Percentiles rank a stretch among this genome's conserved stretches.
Evolutionary conservation across 1,284 basidiomycete species (phyloP).

Genomic region (Athelia sp.): DNA sequence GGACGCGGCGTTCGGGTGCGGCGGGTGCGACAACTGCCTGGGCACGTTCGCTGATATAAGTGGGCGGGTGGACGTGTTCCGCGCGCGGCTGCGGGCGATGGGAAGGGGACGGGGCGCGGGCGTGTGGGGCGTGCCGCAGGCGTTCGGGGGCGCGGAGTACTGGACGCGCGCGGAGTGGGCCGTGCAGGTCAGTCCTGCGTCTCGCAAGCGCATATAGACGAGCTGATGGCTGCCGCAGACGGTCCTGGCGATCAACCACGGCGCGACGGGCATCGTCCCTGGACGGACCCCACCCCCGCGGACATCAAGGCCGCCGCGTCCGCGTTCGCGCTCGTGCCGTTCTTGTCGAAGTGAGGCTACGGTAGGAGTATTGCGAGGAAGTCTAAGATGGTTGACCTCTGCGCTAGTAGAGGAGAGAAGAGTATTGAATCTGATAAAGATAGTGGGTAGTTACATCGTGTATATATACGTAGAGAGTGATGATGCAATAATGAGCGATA

Average conservation of each 20-base stretch:
- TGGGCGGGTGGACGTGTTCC: slow-evolving; percentile 58
- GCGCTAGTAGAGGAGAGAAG: too few relatives aligned
- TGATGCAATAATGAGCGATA: too few relatives aligned
- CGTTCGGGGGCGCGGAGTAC: slow-evolving; percentile 59
- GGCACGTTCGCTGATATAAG: slow-evolving; percentile 58
- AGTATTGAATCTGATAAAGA: too few relatives aligned
- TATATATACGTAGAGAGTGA: too few relatives aligned
- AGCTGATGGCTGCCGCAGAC: too few relatives aligned
- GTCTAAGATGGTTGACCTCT: too few relatives aligned
- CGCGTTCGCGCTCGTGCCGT: slow-evolving; percentile 44
- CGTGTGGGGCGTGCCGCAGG: slow-evolving; percentile 76
- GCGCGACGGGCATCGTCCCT: slow-evolving; percentile 60
- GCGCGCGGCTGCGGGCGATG: slow-evolving; percentile 46
- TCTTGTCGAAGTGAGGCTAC: too few relatives aligned
- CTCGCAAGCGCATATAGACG: too few relatives aligned
- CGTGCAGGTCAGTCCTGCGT: slow-evolving; percentile 37
- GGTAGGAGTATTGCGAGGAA: too few relatives aligned
- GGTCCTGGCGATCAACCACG: slow-evolving; percentile 65
- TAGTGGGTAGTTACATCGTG: too few relatives aligned
- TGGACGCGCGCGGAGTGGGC: slow-evolving; percentile 65
- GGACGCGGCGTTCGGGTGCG: slow-evolving; percentile 59
- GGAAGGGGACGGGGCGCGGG: slow-evolving; percentile 62
- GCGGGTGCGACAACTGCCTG: slow-evolving; percentile 60
- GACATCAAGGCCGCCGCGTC: slow-evolving; percentile 59
- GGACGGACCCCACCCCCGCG: slow-evolving; percentile 58